These are phyloP conservation scores for Apiospora sp. DNA, from an alignment of 2,329 filamentous ascomycete species.

Conservation along the genomic window DNA sequence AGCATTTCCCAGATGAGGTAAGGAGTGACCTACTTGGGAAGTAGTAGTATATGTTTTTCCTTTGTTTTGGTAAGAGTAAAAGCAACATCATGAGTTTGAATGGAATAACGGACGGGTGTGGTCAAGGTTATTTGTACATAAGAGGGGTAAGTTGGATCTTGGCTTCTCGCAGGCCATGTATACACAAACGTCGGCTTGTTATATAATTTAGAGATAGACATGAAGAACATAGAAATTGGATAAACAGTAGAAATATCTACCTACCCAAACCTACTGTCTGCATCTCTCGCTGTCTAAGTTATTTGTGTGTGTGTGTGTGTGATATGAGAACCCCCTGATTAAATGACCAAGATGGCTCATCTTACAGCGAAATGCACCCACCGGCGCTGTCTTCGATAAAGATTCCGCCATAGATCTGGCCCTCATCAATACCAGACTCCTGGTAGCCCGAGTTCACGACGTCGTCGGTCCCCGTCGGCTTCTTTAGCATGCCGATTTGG, in stretches of 20 bases:
- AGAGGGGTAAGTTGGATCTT: not conserved
- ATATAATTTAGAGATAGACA: not conserved
- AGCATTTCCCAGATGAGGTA: conserved; percentile 1
- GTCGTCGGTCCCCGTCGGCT: conserved; percentile 58
- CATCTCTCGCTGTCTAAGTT: not conserved
- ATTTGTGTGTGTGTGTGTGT: not conserved
- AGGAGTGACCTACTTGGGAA: not conserved
- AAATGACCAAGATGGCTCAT: not conserved
- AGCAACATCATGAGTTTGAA: not conserved
- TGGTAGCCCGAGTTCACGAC: conserved; percentile 60
- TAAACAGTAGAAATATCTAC: not conserved
- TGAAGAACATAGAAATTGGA: not conserved
- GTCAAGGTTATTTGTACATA: not conserved
- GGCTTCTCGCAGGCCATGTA: not conserved
- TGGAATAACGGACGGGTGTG: not conserved
- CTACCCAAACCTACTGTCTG: not conserved
- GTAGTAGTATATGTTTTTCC: not conserved
- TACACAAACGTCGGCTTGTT: not conserved
- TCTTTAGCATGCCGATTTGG: conserved; percentile 68
- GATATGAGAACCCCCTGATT: not conserved
- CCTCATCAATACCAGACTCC: conserved; percentile 54
- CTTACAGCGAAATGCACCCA: conserved; percentile 51
- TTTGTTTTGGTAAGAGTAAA: not conserved
- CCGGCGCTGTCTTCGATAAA: conserved; percentile 57
- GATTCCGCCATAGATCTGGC: conserved; percentile 58